These are phyloP conservation scores for Stachybotrys chartarum DNA, from an alignment of 2,329 filamentous ascomycete genomes.

Conservation along the genomic window DNA sequence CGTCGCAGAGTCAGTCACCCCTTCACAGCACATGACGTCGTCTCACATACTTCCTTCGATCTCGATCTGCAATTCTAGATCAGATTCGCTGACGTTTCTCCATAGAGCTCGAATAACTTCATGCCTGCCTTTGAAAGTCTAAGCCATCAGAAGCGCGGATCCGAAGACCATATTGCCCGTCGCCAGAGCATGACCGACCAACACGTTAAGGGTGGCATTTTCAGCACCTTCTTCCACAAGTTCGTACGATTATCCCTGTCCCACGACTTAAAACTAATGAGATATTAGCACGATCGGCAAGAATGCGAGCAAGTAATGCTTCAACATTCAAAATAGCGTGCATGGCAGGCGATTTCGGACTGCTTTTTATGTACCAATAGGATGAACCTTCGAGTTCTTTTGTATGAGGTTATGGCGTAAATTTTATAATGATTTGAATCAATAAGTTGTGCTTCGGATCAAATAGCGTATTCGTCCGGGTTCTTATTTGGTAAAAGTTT, in stretches of 20 bases:
- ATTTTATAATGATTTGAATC: no score
- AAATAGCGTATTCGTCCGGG: no score
- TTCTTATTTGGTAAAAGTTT: no score
- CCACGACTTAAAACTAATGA: no score
- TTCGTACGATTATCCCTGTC: slow-evolving; percentile 20
- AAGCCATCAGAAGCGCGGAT: slow-evolving; percentile 41
- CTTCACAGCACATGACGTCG: neutral
- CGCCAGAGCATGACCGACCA: slow-evolving; percentile 51
- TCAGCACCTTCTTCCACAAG: slow-evolving; percentile 52
- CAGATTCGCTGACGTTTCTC: neutral
- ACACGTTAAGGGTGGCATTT: slow-evolving; percentile 37
- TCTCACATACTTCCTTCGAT: neutral
- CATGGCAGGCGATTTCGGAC: no score
- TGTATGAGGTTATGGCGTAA: no score
- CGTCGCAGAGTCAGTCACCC: slow-evolving; percentile 20
- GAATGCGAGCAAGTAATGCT: no score
- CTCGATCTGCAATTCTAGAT: neutral
- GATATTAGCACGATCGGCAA: no score
- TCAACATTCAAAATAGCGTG: no score
- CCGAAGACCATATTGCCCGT: slow-evolving; percentile 36
- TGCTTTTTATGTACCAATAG: no score
- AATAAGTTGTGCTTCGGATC: no score
- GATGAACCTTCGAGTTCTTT: no score
- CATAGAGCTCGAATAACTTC: slow-evolving; percentile 35
- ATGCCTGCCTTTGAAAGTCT: slow-evolving; percentile 43